Evolutionary conservation across 257 asterid species (phyloP).

Genomic region (Gynochthodes officinalis): DNA sequence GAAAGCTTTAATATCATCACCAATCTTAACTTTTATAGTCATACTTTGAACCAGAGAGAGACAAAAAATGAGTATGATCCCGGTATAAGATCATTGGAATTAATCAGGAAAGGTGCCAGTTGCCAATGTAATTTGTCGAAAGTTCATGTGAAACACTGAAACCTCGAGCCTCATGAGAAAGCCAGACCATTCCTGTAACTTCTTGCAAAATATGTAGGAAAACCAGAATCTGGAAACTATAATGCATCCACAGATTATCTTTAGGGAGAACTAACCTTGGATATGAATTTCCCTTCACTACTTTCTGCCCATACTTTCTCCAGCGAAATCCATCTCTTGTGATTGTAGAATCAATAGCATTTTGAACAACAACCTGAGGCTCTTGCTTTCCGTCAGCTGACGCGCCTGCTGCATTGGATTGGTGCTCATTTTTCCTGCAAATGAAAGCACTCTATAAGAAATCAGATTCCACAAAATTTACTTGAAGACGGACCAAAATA

Average conservation of each 20-base stretch:
- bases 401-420: conserved; percentile 26
- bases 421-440: conserved; percentile 47
- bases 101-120: background rate
- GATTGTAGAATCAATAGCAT: conserved; percentile 38
- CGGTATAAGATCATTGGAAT: background rate
- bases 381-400: conserved; percentile 30
- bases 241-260: background rate
- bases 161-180: too few relatives aligned
- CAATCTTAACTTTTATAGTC: background rate
- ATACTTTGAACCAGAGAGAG: background rate
- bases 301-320: conserved; percentile 94
- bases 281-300: conserved; percentile 68
- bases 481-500: background rate
- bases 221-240: background rate
- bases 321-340: conserved; percentile 74
- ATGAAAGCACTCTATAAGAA: conserved; percentile 6
- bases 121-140: background rate
- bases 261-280: conserved; percentile 52
- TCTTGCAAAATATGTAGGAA: too few relatives aligned
- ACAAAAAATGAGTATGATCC: background rate
- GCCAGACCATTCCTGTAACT: too few relatives aligned
- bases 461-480: background rate
- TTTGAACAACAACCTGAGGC: conserved; percentile 34
- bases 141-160: background rate
- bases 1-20: conserved; percentile 3